A percentile compares a stretch with the other conserved stretches of the same genome.
Evolutionary conservation across 1,284 basidiomycete species (phyloP).

Genomic region (Boletus semigastroideus): DNA sequence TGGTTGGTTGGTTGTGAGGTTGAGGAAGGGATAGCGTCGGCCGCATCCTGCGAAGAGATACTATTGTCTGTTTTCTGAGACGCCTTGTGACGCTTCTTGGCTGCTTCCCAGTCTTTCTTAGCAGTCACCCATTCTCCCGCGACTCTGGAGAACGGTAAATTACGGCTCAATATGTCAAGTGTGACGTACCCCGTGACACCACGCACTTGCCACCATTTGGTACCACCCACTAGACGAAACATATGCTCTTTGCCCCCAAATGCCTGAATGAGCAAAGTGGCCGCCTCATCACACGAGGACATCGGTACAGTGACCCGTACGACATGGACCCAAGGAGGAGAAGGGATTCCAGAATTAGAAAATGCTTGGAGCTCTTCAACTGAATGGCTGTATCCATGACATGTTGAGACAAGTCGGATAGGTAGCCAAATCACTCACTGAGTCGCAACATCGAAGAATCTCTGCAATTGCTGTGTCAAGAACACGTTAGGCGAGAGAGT

Average conservation of each 20-base stretch:
- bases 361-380: slow-evolving; percentile 87
- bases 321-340: slow-evolving; percentile 87
- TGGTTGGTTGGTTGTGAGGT: slow-evolving; percentile 30
- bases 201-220: slow-evolving; percentile 96
- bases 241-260: slow-evolving; percentile 83
- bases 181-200: slow-evolving; percentile 62
- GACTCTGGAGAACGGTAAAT: slow-evolving; percentile 46
- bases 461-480: slow-evolving; percentile 34
- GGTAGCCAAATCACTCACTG: slow-evolving; percentile 38
- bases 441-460: slow-evolving; percentile 58
- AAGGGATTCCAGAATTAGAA: slow-evolving; percentile 81
- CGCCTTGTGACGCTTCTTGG: slow-evolving; percentile 54
- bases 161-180: neutral
- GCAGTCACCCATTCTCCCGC: slow-evolving; percentile 90
- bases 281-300: slow-evolving; percentile 77
- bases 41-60: slow-evolving; percentile 19
- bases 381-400: slow-evolving; percentile 53
- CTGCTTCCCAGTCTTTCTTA: slow-evolving; percentile 69
- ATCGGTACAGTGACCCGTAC: slow-evolving; percentile 75
- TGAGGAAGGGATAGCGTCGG: slow-evolving; percentile 15
- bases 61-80: slow-evolving; percentile 25
- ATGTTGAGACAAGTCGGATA: neutral
- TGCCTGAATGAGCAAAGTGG: slow-evolving; percentile 72
- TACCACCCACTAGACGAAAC: slow-evolving; percentile 79
- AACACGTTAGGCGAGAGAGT: neutral